A percentile compares a stretch with the other conserved stretches of the same genome.
These are phyloP conservation scores for Spathaspora passalidarum DNA, from an alignment of 805 yeast genomes.

Conservation along the genomic window DNA sequence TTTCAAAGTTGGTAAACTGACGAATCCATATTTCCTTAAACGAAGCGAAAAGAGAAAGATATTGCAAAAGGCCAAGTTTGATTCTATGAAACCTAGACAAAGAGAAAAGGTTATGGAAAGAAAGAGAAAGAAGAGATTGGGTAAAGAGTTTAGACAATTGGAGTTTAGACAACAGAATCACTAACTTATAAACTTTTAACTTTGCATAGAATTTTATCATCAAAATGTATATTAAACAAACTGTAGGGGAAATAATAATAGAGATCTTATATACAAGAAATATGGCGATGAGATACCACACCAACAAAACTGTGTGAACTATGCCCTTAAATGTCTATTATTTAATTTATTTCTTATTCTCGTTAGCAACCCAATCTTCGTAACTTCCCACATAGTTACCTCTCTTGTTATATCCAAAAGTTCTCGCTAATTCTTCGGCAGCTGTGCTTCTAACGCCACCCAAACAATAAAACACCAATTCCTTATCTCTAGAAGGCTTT, in stretches of 20 bases:
- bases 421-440: conserved; percentile 87
- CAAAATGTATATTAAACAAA: neutral
- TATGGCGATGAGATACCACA: neutral
- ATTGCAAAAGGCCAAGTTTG: conserved; percentile 75
- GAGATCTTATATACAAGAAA: neutral
- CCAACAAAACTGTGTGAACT: neutral
- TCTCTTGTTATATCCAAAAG: conserved; percentile 82
- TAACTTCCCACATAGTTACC: conserved; percentile 86
- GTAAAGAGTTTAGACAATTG: conserved; percentile 67
- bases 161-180: conserved; percentile 26
- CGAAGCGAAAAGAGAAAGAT: conserved; percentile 69
- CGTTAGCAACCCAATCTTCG: conserved; percentile 70
- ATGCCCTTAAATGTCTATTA: neutral
- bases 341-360: conserved; percentile 17
- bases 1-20: conserved; percentile 47
- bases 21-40: conserved; percentile 57
- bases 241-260: neutral
- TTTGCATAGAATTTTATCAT: neutral
- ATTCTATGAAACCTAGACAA: conserved; percentile 65
- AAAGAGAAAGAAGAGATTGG: conserved; percentile 80
- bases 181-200: no score
- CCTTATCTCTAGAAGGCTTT: conserved; percentile 71
- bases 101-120: conserved; percentile 82
- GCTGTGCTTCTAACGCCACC: conserved; percentile 90
- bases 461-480: conserved; percentile 84